Percentiles rank a stretch among this genome's conserved stretches.
These are phyloP conservation scores for Cercospora sp. DNA, from an alignment of 2,329 filamentous ascomycete genomes.

Conservation along the genomic window DNA sequence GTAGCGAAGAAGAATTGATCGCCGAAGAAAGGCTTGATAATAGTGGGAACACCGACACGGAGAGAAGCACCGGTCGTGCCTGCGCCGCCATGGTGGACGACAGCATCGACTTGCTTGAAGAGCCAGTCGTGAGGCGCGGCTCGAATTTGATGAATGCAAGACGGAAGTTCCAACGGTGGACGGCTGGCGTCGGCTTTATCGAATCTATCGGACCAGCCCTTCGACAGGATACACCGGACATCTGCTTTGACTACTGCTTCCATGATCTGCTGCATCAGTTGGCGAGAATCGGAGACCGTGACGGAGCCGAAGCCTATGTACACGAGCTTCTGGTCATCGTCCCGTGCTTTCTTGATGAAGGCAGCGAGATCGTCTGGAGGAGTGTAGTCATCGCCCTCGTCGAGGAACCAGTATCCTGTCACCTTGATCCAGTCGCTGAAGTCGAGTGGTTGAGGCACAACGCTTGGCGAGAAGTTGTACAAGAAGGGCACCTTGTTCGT, in stretches of 20 bases:
- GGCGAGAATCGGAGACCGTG: conserved; percentile 83
- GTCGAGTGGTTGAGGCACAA: conserved; percentile 91
- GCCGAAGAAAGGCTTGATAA: conserved; percentile 95
- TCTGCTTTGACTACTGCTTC: conserved; percentile 88
- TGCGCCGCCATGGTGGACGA: conserved; percentile 89
- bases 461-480: conserved; percentile 93
- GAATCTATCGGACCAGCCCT: conserved; percentile 92
- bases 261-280: conserved; percentile 88
- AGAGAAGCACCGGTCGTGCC: conserved; percentile 94
- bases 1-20: conserved; percentile 96
- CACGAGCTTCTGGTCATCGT: conserved; percentile 84
- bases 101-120: conserved; percentile 89
- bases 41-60: conserved; percentile 85
- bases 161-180: conserved; percentile 67
- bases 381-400: conserved; percentile 69
- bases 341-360: conserved; percentile 81
- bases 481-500: conserved; percentile 97
- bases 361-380: conserved; percentile 73
- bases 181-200: conserved; percentile 57
- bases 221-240: conserved; percentile 90
- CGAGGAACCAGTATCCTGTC: conserved; percentile 96
- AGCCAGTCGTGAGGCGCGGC: conserved; percentile 95
- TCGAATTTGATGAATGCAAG: conserved; percentile 84
- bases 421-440: conserved; percentile 98
- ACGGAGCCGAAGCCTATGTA: conserved; percentile 98